Conservation (phyloP, 139 green algal genomes). For the Ostreobium quekettii region DNA sequence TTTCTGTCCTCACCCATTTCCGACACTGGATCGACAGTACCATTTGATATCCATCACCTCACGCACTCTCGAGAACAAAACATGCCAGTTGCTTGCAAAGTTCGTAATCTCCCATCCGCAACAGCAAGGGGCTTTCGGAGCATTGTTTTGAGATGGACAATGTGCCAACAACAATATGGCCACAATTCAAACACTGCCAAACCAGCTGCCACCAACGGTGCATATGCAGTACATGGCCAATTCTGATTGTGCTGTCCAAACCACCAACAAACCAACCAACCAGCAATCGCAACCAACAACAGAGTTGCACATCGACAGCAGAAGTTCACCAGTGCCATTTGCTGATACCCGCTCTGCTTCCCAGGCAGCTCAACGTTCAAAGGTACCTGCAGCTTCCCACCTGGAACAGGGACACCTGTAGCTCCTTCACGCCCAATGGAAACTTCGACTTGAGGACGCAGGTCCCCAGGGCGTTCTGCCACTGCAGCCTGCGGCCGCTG, state of each 20-base stretch:
- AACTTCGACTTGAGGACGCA: slow-evolving; percentile 80
- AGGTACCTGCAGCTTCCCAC: slow-evolving; percentile 17
- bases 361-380: not conserved
- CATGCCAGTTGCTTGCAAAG: no score
- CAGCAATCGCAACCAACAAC: not conserved
- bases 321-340: not conserved
- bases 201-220: no score
- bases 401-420: slow-evolving; percentile 83
- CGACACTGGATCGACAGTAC: no score
- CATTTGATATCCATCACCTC: no score
- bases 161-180: no score
- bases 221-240: no score
- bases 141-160: no score
- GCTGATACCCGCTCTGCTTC: not conserved
- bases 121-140: no score
- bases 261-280: slow-evolving; percentile 14
- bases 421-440: slow-evolving; percentile 81
- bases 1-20: no score
- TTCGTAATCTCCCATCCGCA: no score
- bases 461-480: slow-evolving; percentile 76
- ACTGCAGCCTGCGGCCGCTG: slow-evolving; percentile 80
- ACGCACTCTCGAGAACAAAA: no score
- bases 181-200: no score
- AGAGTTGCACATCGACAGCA: not conserved
- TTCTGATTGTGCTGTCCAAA: not conserved